These are phyloP conservation scores for Aspergillus proliferans DNA, from an alignment of 2,329 filamentous ascomycete species.

Conservation along the genomic window DNA sequence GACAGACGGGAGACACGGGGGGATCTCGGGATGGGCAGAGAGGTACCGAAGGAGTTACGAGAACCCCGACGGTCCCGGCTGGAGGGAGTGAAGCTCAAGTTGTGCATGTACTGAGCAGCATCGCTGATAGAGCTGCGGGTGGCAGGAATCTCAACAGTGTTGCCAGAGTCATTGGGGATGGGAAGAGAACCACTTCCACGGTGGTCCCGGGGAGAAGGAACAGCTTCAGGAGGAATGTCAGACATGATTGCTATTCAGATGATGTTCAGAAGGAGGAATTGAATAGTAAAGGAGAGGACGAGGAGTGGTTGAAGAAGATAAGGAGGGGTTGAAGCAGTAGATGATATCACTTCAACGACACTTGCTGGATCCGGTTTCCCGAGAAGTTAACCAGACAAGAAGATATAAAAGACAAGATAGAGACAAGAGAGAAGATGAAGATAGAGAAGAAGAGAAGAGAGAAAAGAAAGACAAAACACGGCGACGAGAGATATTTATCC, in stretches of 20 bases:
- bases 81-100: conserved; percentile 61
- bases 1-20: conserved; percentile 64
- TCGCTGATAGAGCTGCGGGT: conserved; percentile 63
- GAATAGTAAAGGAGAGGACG: conserved; percentile 48
- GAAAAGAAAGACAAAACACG: too few species aligned
- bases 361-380: neutral
- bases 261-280: conserved; percentile 57
- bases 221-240: conserved; percentile 44
- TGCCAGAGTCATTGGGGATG: conserved; percentile 42
- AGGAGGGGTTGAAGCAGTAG: conserved; percentile 3
- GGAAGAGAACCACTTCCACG: conserved; percentile 27
- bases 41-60: conserved; percentile 68
- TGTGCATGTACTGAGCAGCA: conserved; percentile 65
- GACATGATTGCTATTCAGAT: conserved; percentile 13
- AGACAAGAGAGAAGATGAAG: neutral
- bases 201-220: conserved; percentile 21
- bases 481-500: too few species aligned
- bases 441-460: neutral
- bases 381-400: neutral
- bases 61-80: conserved; percentile 62
- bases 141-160: conserved; percentile 63
- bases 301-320: conserved; percentile 9
- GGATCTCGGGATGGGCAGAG: conserved; percentile 65
- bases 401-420: neutral
- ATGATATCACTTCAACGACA: conserved; percentile 12